Base-by-base conservation (phyloP, 805 yeast species). In the Yarrowia sp. region DNA sequence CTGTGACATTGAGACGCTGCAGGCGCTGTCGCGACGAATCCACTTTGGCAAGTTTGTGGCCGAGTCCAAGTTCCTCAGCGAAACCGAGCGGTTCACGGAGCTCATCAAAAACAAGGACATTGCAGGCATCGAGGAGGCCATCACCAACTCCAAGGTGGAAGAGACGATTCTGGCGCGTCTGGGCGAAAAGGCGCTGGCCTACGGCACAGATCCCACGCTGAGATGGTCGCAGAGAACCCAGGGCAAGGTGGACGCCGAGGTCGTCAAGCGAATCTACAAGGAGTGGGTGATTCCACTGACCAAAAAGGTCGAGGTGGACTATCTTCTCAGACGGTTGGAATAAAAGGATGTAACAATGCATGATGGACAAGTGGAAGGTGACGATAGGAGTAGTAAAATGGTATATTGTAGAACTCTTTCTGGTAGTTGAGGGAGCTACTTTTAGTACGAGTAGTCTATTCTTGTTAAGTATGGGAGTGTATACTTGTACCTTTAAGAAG, bases 11-110 rank as follows among this genome's bases (percentile, higher is more conserved):
- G 97, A 90, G 72, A 86, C 90, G 72, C 82, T 95, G 72, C 97
- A 95, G 78, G 89, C 97, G 5, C 80, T 95, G 55, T 90, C 97
- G 9, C 84, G 99, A 74, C 85, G 99, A 76, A 91, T 95, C 73
- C 99, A 95, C 79, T 95, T 94, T 79, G 99, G 99, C 63, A 91
- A 90, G 79, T 95, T 94, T 82, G 99, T 95, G 10, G 99, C 99
- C 5, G 99, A 95, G 77, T 90, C 97, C 55, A 95, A 95, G 79
- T 95, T 87, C 78, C 87, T 83, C 74, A 80, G 82, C 36, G 95
- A 93, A 70, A 83, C 81, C 43, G 90, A 85, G 63, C 78, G 77
- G 64, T 92, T 88, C 80, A 86, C 85, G 1, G 79, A 83, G 72
- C 79, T 92, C 73, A 95, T 95, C 73, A 76, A 80, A 71, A 85